Evolutionary conservation across 345 rosid species (phyloP).

Genomic region (Bretschneidera sinensis): DNA sequence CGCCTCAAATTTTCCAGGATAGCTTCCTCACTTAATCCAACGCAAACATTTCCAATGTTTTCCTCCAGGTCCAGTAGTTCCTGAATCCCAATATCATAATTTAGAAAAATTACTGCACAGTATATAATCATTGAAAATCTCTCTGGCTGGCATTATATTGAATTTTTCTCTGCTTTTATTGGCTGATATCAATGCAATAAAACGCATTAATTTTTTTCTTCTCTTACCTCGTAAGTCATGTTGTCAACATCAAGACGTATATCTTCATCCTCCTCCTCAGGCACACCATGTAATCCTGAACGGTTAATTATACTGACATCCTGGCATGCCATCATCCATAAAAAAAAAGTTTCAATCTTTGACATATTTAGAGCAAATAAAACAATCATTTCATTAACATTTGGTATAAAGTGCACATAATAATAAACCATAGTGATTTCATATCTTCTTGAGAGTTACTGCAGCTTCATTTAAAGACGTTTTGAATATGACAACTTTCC

Average conservation of each 20-base stretch:
- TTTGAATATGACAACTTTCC: neutral
- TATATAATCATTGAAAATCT: too few relatives aligned
- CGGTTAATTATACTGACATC: conserved; percentile 14
- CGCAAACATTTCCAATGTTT: conserved; percentile 17
- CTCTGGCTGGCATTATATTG: too few relatives aligned
- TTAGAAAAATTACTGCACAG: neutral
- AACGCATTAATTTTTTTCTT: neutral
- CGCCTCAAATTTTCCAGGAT: conserved; percentile 17
- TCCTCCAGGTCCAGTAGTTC: conserved; percentile 30
- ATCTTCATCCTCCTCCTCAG: conserved; percentile 10
- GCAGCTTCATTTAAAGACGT: too few relatives aligned
- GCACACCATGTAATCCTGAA: conserved; percentile 4
- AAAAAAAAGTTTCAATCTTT: too few relatives aligned
- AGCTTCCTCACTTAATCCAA: conserved; percentile 25
- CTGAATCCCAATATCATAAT: conserved; percentile 7
- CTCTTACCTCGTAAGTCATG: conserved; percentile 35
- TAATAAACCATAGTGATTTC: too few relatives aligned
- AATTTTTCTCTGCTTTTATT: too few relatives aligned
- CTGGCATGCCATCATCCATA: conserved; percentile 10
- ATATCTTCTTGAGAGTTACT: too few relatives aligned
- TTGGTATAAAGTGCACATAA: conserved; percentile 4
- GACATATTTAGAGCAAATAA: neutral
- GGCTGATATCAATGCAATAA: neutral
- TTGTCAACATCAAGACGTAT: conserved; percentile 27
- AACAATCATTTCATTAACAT: neutral